Conservation (phyloP, 2,329 filamentous ascomycete species). For the Xylariaceae sp. region DNA sequence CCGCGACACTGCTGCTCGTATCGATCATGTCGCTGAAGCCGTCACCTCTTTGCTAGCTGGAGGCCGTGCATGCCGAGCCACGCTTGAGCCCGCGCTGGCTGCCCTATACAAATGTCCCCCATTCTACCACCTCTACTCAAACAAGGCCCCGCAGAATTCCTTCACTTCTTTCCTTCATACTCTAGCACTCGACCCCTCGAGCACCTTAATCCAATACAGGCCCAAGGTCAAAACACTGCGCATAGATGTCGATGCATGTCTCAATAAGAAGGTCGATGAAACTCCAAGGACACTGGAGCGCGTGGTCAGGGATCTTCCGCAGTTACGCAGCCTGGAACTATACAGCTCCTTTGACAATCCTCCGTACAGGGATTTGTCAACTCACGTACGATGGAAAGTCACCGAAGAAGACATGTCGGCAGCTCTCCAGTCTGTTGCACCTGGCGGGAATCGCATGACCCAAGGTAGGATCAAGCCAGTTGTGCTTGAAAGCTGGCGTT, state of each 20-base stretch:
- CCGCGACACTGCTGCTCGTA: slow-evolving; percentile 38
- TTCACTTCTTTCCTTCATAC: slow-evolving; percentile 49
- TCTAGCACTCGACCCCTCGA: slow-evolving; percentile 36
- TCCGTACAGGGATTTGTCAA: slow-evolving; percentile 58
- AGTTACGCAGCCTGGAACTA: slow-evolving; percentile 66
- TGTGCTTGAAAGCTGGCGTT: slow-evolving; percentile 54
- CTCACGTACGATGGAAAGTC: slow-evolving; percentile 65
- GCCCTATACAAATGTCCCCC: slow-evolving; percentile 69
- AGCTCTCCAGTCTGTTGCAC: slow-evolving; percentile 49
- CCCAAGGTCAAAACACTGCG: slow-evolving; percentile 67
- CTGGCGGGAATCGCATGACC: slow-evolving; percentile 39
- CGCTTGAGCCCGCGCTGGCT: slow-evolving; percentile 69
- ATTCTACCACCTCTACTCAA: slow-evolving; percentile 42
- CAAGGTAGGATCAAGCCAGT: slow-evolving; percentile 32
- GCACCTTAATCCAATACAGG: slow-evolving; percentile 59
- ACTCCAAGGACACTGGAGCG: slow-evolving; percentile 46
- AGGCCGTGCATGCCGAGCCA: slow-evolving; percentile 59
- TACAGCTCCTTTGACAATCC: slow-evolving; percentile 66
- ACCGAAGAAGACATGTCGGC: slow-evolving; percentile 55
- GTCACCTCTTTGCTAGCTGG: slow-evolving; percentile 52
- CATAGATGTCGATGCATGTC: slow-evolving; percentile 56
- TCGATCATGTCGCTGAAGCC: slow-evolving; percentile 39
- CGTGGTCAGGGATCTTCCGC: slow-evolving; percentile 62
- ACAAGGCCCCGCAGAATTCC: slow-evolving; percentile 41
- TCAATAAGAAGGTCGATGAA: slow-evolving; percentile 19